phyloP scores from a whole-genome alignment of 495 filamentous ascomycete genomes.

The Penicillium subrubescens region DNA sequence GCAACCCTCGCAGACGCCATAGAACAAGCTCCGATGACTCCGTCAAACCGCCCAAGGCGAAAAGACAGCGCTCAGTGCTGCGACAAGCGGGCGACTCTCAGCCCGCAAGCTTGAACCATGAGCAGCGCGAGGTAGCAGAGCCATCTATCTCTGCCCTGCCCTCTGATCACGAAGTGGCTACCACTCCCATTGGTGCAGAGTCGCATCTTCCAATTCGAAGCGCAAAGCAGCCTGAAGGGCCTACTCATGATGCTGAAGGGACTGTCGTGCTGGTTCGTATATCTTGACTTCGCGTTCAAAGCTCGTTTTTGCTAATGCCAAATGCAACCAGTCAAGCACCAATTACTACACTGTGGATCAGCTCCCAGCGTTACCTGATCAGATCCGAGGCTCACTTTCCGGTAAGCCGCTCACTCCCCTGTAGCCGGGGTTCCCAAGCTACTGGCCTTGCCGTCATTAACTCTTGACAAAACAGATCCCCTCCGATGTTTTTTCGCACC shows the following conservation, averaged over 20 bases:
- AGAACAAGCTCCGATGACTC: constrained; percentile 67
- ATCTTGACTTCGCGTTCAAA: constrained; percentile 10
- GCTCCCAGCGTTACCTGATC: constrained; percentile 77
- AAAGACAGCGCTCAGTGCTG: constrained; percentile 68
- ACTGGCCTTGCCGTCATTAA: constrained; percentile 19
- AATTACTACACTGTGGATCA: constrained; percentile 84
- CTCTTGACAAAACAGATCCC: constrained; percentile 26
- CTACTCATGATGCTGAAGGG: constrained; percentile 54
- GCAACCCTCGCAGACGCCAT: constrained; percentile 67
- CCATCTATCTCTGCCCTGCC: constrained; percentile 6
- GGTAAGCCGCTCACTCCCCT: constrained; percentile 43
- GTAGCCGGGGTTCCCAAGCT: constrained; percentile 12
- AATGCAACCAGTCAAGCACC: constrained; percentile 69
- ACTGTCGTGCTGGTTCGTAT: constrained; percentile 63
- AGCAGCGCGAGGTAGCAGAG: constrained; percentile 26
- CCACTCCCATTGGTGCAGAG: constrained; percentile 30
- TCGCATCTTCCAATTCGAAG: constrained; percentile 62
- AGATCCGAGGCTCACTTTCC: constrained; percentile 61
- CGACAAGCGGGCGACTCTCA: constrained; percentile 52
- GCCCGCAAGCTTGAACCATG: constrained; percentile 18
- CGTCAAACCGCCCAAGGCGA: constrained; percentile 66
- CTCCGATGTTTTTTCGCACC: constrained; percentile 61
- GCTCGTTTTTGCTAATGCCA: constrained; percentile 20
- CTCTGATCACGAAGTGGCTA: constrained; percentile 14
- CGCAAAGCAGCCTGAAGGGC: constrained; percentile 54